Conservation (phyloP, 1,139 yeast species). For the Sugiyamaella neomexicana region DNA sequence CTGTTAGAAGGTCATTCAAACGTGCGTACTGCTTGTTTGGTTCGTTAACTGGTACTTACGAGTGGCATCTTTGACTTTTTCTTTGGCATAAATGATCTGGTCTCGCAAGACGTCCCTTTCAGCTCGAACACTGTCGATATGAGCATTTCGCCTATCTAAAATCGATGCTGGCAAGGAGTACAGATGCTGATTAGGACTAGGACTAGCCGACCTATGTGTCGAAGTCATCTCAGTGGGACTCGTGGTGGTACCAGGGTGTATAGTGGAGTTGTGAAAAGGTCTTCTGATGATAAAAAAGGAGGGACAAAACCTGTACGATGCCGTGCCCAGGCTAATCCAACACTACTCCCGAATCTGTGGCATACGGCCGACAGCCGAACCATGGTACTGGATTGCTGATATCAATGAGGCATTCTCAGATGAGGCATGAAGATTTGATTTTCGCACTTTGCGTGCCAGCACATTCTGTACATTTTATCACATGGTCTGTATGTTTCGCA, state of each 20-base stretch:
- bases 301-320: neutral
- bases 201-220: neutral
- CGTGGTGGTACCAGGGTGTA: neutral
- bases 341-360: no score
- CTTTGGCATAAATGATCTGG: conserved; percentile 25
- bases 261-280: neutral
- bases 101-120: conserved; percentile 29
- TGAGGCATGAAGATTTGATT: neutral
- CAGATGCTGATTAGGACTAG: neutral
- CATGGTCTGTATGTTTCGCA: neutral
- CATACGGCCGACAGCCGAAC: no score
- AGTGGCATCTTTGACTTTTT: conserved; percentile 29
- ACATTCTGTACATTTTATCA: neutral
- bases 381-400: neutral
- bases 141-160: conserved; percentile 1
- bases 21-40: no score
- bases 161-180: conserved; percentile 1
- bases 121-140: conserved; percentile 26
- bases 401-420: neutral
- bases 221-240: neutral
- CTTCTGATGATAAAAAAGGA: neutral
- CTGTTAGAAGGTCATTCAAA: neutral
- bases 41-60: conserved; percentile 9
- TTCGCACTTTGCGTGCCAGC: neutral
- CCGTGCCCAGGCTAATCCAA: neutral